These are phyloP conservation scores for Phaffia tasmanica DNA, from an alignment of 768 basidiomycete genomes.

Conservation along the genomic window DNA sequence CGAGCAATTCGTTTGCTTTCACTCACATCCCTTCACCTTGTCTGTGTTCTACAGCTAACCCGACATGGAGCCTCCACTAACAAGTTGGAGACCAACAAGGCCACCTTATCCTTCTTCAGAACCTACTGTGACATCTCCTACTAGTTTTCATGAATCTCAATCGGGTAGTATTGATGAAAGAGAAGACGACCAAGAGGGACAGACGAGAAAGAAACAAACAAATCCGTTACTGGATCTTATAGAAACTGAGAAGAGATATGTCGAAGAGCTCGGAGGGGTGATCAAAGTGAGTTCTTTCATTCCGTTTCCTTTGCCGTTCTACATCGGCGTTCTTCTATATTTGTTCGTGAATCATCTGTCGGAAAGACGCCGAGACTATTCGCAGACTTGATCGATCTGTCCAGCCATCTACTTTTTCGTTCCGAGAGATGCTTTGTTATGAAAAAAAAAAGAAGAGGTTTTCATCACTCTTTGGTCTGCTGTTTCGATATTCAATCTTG, in stretches of 20 bases:
- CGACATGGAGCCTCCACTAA: too few relatives aligned
- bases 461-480: not conserved
- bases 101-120: too few relatives aligned
- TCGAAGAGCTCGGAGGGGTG: slow-evolving; percentile 75
- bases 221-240: slow-evolving; percentile 88
- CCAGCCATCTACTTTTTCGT: not conserved
- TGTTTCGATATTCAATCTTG: not conserved
- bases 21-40: too few relatives aligned
- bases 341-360: not conserved
- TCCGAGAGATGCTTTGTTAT: not conserved
- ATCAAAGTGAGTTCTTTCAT: slow-evolving; percentile 58
- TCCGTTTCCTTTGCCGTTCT: not conserved
- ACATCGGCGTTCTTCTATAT: not conserved
- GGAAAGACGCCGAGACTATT: not conserved
- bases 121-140: too few relatives aligned
- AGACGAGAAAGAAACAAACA: slow-evolving; percentile 17
- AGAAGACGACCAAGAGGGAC: not conserved
- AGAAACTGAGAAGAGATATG: slow-evolving; percentile 84
- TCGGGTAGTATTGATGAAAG: too few relatives aligned
- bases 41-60: too few relatives aligned
- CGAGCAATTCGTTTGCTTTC: too few relatives aligned
- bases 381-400: not conserved
- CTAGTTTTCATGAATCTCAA: too few relatives aligned
- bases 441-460: not conserved
- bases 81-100: too few relatives aligned